These are phyloP conservation scores for Symbiodinium natans DNA, from an alignment of 73 alveolate species.

Conservation along the genomic window DNA sequence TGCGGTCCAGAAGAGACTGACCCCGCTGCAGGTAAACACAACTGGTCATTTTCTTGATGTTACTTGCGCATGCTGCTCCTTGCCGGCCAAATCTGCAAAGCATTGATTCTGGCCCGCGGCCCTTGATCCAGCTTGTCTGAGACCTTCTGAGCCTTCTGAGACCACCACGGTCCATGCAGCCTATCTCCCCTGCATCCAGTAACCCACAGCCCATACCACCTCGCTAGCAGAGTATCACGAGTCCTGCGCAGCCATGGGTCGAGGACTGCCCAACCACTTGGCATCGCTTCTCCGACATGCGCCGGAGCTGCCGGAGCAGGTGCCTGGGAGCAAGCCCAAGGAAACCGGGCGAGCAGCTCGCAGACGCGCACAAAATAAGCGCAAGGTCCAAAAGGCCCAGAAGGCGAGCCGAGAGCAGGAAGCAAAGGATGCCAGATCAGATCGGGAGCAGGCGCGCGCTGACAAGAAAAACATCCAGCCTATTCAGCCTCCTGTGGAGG, in stretches of 20 bases:
- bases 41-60: too few relatives aligned
- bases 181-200: too few relatives aligned
- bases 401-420: constrained; percentile 27
- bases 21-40: too few relatives aligned
- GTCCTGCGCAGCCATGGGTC: constrained; percentile 11
- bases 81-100: too few relatives aligned
- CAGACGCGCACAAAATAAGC: neutral
- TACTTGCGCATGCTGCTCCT: too few relatives aligned
- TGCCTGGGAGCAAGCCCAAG: neutral
- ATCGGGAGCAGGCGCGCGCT: neutral
- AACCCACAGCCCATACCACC: too few relatives aligned
- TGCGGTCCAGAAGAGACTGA: too few relatives aligned
- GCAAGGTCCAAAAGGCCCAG: neutral
- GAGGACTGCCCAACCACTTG: constrained; percentile 56
- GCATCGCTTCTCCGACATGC: constrained; percentile 72
- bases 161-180: too few relatives aligned
- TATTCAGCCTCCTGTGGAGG: neutral
- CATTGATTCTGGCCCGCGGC: too few relatives aligned
- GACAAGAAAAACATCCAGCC: neutral
- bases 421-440: neutral
- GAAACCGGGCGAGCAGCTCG: constrained; percentile 13
- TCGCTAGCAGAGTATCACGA: too few relatives aligned
- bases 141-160: too few relatives aligned
- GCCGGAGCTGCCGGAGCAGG: neutral
- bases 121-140: too few relatives aligned